A percentile compares a stretch with the other conserved stretches of the same genome.
phyloP scores from a whole-genome alignment of 495 filamentous ascomycete genomes.

The Halenospora varia region DNA sequence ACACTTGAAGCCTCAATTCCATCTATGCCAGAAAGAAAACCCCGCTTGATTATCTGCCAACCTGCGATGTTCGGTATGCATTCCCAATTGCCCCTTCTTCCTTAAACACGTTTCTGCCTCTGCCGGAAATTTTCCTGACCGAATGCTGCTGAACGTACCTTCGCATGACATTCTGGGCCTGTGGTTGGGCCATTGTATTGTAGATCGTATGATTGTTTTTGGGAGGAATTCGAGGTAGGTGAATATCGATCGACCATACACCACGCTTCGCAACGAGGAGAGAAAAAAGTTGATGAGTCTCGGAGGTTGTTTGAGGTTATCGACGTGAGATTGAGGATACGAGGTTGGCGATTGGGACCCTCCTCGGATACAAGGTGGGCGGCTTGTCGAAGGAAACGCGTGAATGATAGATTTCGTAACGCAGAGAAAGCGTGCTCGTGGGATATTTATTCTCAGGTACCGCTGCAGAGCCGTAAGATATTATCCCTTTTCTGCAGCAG shows the following conservation, averaged over 20 bases:
- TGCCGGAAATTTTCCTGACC: too few species aligned
- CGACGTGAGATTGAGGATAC: conserved; percentile 13
- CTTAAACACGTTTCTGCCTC: too few species aligned
- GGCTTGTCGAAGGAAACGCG: conserved; percentile 16
- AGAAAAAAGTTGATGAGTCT: neutral
- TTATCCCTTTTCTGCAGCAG: conserved; percentile 6
- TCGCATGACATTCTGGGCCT: conserved; percentile 66
- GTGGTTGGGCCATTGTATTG: conserved; percentile 44
- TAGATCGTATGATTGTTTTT: conserved; percentile 3
- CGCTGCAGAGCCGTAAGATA: neutral
- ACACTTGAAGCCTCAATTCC: too few species aligned
- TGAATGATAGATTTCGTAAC: neutral
- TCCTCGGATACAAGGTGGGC: conserved; percentile 17
- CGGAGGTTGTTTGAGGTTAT: conserved; percentile 1
- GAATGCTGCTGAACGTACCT: conserved; percentile 53
- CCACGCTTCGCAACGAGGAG: conserved; percentile 15
- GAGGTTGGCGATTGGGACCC: conserved; percentile 13
- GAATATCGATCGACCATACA: conserved; percentile 8
- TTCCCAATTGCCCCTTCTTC: too few species aligned
- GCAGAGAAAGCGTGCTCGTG: neutral
- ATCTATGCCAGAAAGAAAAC: neutral
- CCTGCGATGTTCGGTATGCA: neutral
- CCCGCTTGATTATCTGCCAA: neutral
- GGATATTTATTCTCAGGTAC: conserved; percentile 19
- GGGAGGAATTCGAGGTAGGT: neutral